Conservation (phyloP, 2,329 filamentous ascomycete genomes). For the Phaeosphaeriaceae sp. region DNA sequence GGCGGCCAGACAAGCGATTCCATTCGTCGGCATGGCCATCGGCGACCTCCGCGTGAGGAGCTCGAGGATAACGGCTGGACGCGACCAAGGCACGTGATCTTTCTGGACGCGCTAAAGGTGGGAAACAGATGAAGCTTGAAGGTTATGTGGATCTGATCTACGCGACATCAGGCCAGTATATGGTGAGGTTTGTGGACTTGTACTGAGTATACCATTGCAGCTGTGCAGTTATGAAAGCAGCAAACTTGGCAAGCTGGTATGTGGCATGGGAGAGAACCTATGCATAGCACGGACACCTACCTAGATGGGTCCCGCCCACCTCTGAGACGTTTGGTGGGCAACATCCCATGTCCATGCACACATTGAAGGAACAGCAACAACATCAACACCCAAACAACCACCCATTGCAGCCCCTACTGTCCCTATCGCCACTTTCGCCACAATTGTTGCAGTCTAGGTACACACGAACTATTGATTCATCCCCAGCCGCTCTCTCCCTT, state of each 20-base stretch:
- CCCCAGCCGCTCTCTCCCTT: constrained; percentile 13
- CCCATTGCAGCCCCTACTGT: constrained; percentile 12
- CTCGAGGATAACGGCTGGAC: constrained; percentile 24
- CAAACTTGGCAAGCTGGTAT: neutral
- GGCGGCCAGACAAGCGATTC: constrained; percentile 28
- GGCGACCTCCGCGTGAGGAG: constrained; percentile 42
- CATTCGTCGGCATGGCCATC: constrained; percentile 40
- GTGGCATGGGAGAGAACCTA: constrained; percentile 2
- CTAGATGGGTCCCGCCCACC: neutral
- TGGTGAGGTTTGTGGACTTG: constrained; percentile 19
- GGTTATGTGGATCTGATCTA: constrained; percentile 16
- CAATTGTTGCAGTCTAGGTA: constrained; percentile 12
- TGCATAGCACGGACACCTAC: constrained; percentile 2
- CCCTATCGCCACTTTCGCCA: constrained; percentile 18
- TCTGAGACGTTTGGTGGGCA: constrained; percentile 1
- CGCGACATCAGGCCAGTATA: constrained; percentile 31
- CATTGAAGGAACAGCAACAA: neutral
- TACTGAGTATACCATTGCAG: constrained; percentile 11
- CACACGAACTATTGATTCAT: neutral
- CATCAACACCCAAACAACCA: neutral
- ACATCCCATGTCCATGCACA: neutral
- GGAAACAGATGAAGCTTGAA: constrained; percentile 12
- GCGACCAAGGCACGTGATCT: constrained; percentile 31
- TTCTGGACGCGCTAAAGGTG: constrained; percentile 9
- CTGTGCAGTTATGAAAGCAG: constrained; percentile 2